Evolutionary conservation across 129 eudicot genomes (phyloP).

Genomic region (Saposhnikovia divaricata): DNA sequence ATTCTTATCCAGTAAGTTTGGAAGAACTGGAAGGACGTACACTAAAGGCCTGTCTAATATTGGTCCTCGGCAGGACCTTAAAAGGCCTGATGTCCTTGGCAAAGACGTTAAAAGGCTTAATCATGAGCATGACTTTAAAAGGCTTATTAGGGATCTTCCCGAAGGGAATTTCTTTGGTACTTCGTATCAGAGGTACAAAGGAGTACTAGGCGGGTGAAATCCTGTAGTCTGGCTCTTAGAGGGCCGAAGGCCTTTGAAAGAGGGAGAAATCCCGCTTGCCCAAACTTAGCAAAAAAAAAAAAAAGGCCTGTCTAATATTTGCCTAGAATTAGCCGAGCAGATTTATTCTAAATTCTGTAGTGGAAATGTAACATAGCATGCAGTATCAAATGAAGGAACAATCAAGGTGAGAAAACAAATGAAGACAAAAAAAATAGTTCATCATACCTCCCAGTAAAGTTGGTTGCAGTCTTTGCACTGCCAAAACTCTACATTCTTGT

Average conservation of each 20-base stretch:
- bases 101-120: no score
- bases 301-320: not conserved
- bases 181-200: no score
- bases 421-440: not conserved
- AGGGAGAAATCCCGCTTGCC: no score
- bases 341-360: not conserved
- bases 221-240: no score
- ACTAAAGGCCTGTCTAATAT: not conserved
- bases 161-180: no score
- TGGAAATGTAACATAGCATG: not conserved
- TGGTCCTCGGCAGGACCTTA: no score
- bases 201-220: no score
- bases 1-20: not conserved
- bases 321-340: not conserved
- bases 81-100: no score
- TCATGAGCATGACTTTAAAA: no score
- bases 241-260: no score
- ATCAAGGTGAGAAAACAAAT: not conserved
- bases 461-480: conserved; percentile 95
- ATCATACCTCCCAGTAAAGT: conserved; percentile 90
- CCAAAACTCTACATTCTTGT: conserved; percentile 85
- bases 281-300: no score
- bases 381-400: not conserved
- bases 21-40: not conserved
- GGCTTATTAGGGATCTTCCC: no score